Conservation (phyloP, 768 basidiomycete genomes). For the Boletus vinaceobasis region DNA sequence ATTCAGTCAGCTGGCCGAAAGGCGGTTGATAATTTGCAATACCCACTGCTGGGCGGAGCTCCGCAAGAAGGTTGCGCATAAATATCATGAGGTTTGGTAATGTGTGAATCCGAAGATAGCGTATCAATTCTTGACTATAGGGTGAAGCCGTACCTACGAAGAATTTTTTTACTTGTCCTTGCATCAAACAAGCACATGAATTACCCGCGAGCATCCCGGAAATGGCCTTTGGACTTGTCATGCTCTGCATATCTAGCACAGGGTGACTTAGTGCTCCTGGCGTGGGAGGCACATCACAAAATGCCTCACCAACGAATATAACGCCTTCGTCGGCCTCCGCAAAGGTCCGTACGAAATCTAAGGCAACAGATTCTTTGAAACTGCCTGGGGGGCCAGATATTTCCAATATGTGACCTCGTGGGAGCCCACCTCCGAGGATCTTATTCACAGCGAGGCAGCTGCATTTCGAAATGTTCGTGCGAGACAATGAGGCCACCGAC, state of each 20-base stretch:
- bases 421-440: slow-evolving; percentile 61
- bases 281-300: background rate
- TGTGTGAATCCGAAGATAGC: slow-evolving; percentile 36
- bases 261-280: slow-evolving; percentile 2
- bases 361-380: slow-evolving; percentile 55
- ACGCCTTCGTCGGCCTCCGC: slow-evolving; percentile 48
- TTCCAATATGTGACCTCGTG: slow-evolving; percentile 61
- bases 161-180: slow-evolving; percentile 1
- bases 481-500: slow-evolving; percentile 48
- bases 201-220: slow-evolving; percentile 28
- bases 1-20: slow-evolving; percentile 11
- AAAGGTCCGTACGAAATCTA: slow-evolving; percentile 48
- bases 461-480: slow-evolving; percentile 15
- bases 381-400: slow-evolving; percentile 75
- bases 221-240: slow-evolving; percentile 39
- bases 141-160: slow-evolving; percentile 44
- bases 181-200: slow-evolving; percentile 9
- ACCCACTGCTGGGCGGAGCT: slow-evolving; percentile 50
- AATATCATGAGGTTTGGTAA: slow-evolving; percentile 58
- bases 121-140: slow-evolving; percentile 19
- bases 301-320: slow-evolving; percentile 57
- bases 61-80: slow-evolving; percentile 48
- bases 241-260: slow-evolving; percentile 46
- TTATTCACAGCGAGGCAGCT: slow-evolving; percentile 50
- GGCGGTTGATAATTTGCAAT: slow-evolving; percentile 12